phyloP scores from a whole-genome alignment of 306 rosid species.

The Boehmeria nivea region DNA sequence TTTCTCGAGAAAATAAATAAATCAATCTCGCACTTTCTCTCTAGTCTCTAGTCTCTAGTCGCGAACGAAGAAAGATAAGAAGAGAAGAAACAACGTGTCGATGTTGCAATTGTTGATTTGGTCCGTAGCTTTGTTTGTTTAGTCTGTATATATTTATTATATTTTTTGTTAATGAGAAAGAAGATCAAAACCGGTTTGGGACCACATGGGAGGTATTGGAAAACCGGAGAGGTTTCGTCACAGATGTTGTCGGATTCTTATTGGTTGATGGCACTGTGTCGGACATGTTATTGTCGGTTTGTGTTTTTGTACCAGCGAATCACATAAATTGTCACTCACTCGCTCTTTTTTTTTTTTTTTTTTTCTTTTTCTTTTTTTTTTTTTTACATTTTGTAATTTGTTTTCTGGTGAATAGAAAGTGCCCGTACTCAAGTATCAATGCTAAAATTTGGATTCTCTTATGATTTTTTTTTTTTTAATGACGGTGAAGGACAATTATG shows the following conservation, averaged over 20 bases:
- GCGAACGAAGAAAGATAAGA: not conserved
- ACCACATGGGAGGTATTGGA: conserved; percentile 19
- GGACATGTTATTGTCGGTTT: too few relatives aligned
- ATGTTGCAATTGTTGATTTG: too few relatives aligned
- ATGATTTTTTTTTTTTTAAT: too few relatives aligned
- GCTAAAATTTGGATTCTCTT: too few relatives aligned
- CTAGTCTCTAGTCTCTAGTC: not conserved
- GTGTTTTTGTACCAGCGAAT: too few relatives aligned
- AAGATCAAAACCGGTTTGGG: conserved; percentile 10
- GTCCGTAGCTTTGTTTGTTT: not conserved
- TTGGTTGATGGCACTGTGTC: conserved; percentile 29
- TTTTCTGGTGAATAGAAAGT: too few relatives aligned
- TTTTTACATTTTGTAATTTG: too few relatives aligned
- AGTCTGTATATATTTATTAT: not conserved
- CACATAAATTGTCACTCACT: too few relatives aligned
- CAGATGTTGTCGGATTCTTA: conserved; percentile 43
- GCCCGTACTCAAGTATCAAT: too few relatives aligned
- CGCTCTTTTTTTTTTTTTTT: too few relatives aligned
- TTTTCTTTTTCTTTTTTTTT: too few relatives aligned
- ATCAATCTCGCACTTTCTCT: not conserved
- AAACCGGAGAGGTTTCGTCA: conserved; percentile 48
- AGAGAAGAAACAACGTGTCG: not conserved
- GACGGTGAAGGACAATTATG: too few relatives aligned
- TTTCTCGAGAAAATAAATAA: not conserved
- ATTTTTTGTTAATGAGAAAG: not conserved